Percentiles rank a stretch among this genome's conserved stretches.
Evolutionary conservation across 2,329 filamentous ascomycete species (phyloP).

Genomic region (Phialophora macrospora): DNA sequence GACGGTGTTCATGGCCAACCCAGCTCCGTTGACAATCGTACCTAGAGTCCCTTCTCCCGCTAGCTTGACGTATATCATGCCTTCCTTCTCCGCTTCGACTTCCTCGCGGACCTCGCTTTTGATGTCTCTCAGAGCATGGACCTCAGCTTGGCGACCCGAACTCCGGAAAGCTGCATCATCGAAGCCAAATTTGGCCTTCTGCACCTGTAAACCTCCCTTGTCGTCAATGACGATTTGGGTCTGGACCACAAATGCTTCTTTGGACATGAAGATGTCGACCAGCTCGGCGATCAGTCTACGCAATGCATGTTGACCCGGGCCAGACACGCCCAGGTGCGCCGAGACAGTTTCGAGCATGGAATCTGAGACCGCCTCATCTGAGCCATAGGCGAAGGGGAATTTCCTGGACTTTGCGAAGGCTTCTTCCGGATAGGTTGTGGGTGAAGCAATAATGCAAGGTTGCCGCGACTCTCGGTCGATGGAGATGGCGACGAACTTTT

Average conservation of each 20-base stretch:
- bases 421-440: conserved; percentile 53
- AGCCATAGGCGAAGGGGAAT: conserved; percentile 67
- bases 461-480: conserved; percentile 66
- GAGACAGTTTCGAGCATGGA: conserved; percentile 48
- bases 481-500: conserved; percentile 65
- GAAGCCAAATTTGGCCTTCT: conserved; percentile 65
- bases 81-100: conserved; percentile 67
- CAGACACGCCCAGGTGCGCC: conserved; percentile 60
- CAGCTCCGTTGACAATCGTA: conserved; percentile 81
- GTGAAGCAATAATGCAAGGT: conserved; percentile 68
- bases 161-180: conserved; percentile 72
- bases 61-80: conserved; percentile 77
- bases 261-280: conserved; percentile 63
- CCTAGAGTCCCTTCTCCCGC: conserved; percentile 68
- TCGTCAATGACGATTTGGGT: conserved; percentile 54
- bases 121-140: conserved; percentile 63
- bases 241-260: conserved; percentile 68
- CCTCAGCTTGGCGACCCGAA: conserved; percentile 63
- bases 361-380: conserved; percentile 54
- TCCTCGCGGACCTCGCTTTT: conserved; percentile 61
- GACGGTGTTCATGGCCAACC: conserved; percentile 88
- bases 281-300: conserved; percentile 59
- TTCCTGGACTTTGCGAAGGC: conserved; percentile 53
- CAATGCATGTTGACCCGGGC: conserved; percentile 53
- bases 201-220: conserved; percentile 55